Evolutionary conservation across 495 filamentous ascomycete genomes (phyloP).

Genomic region (Venustampulla echinocandica): DNA sequence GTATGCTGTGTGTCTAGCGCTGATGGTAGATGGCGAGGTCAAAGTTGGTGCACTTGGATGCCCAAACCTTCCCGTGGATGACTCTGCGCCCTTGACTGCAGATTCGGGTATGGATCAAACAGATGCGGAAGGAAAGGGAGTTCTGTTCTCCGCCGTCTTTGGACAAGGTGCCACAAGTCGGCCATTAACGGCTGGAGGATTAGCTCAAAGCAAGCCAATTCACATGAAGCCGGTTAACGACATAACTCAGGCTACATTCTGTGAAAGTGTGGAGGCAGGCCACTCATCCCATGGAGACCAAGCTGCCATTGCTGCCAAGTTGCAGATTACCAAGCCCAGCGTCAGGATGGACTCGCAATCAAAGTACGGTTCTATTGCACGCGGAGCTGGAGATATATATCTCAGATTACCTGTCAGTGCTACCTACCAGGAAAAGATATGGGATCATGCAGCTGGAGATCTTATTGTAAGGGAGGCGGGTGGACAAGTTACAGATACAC

Average conservation of each 20-base stretch:
- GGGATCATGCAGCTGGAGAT: slow-evolving; percentile 97
- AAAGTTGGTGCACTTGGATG: slow-evolving; percentile 91
- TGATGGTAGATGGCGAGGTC: slow-evolving; percentile 91
- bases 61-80: slow-evolving; percentile 85
- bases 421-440: slow-evolving; percentile 97
- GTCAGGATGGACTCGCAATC: slow-evolving; percentile 96
- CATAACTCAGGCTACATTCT: slow-evolving; percentile 75
- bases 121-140: slow-evolving; percentile 60
- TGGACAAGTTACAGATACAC: slow-evolving; percentile 79
- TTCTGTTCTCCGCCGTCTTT: slow-evolving; percentile 71
- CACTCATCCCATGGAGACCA: slow-evolving; percentile 87
- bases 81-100: slow-evolving; percentile 55
- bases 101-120: slow-evolving; percentile 59
- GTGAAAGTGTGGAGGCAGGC: slow-evolving; percentile 86
- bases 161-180: slow-evolving; percentile 71
- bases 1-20: slow-evolving; percentile 87
- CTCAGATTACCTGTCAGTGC: slow-evolving; percentile 74
- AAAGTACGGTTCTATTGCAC: slow-evolving; percentile 93
- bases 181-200: slow-evolving; percentile 51
- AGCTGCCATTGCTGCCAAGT: slow-evolving; percentile 67
- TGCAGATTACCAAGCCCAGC: slow-evolving; percentile 77
- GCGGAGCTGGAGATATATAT: slow-evolving; percentile 92
- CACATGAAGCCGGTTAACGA: slow-evolving; percentile 67
- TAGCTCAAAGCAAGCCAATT: slow-evolving; percentile 56
- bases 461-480: slow-evolving; percentile 92